These are phyloP conservation scores for Lanmaoa pseudosensibilis DNA, from an alignment of 768 basidiomycete genomes.

Conservation along the genomic window DNA sequence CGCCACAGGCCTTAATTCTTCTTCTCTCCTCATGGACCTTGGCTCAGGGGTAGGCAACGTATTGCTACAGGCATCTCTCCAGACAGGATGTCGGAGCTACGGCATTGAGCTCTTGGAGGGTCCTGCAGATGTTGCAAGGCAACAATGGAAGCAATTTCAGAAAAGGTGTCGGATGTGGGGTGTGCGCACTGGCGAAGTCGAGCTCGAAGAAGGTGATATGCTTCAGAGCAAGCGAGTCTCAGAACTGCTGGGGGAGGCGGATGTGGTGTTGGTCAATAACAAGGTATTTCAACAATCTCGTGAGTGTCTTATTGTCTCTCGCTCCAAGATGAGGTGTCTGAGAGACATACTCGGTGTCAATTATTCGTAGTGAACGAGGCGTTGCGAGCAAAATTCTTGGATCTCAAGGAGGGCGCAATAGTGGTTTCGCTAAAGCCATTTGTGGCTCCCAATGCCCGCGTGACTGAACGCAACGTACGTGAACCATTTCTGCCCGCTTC, in stretches of 20 bases:
- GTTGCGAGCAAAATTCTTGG: constrained; percentile 85
- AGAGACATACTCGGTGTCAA: neutral
- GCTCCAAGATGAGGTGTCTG: neutral
- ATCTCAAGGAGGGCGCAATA: constrained; percentile 89
- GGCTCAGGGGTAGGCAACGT: constrained; percentile 89
- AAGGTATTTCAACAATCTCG: constrained; percentile 76
- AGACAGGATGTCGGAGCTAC: constrained; percentile 74
- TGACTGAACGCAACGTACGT: constrained; percentile 82
- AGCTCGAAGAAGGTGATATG: constrained; percentile 87
- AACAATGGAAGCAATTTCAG: constrained; percentile 72
- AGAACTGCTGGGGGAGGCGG: constrained; percentile 73
- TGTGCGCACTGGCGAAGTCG: constrained; percentile 68
- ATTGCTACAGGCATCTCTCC: constrained; percentile 75
- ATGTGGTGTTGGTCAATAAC: constrained; percentile 90
- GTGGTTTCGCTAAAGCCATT: constrained; percentile 89
- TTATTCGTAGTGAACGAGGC: constrained; percentile 73
- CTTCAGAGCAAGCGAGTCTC: constrained; percentile 63
- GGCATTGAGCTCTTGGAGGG: constrained; percentile 79
- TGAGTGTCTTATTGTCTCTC: constrained; percentile 42
- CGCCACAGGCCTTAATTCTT: constrained; percentile 50
- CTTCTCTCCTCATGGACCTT: constrained; percentile 75
- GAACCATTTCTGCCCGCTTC: neutral
- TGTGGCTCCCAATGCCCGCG: constrained; percentile 69
- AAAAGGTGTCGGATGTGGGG: constrained; percentile 92
- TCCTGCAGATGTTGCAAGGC: constrained; percentile 77